Evolutionary conservation across 106 monocot species (phyloP).

Genomic region (Chionographis japonica): DNA sequence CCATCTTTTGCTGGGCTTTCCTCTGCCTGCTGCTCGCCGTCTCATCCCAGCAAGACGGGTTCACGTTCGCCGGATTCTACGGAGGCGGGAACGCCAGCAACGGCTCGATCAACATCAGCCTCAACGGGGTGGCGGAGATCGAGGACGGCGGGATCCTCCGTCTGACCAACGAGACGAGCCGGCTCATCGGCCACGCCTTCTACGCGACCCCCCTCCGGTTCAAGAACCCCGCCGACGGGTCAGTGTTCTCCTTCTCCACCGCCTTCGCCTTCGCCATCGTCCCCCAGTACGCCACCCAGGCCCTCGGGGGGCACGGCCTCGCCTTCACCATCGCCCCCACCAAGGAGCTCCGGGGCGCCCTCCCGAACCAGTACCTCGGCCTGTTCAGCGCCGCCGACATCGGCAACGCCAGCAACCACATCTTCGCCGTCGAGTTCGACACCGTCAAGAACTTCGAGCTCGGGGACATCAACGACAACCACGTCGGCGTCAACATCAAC

Average conservation of each 20-base stretch:
- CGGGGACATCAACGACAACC: constrained; percentile 35
- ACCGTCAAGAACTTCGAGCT: constrained; percentile 25
- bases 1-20: too few relatives aligned
- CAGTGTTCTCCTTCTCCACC: constrained; percentile 36
- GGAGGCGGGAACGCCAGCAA: too few relatives aligned
- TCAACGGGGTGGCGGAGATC: constrained; percentile 26
- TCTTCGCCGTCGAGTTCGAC: constrained; percentile 43
- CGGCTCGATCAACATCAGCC: constrained; percentile 4
- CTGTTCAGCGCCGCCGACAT: constrained; percentile 16
- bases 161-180: constrained; percentile 23
- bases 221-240: not conserved
- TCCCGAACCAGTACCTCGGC: constrained; percentile 20
- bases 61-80: too few relatives aligned
- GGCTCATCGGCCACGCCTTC: constrained; percentile 28
- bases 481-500: constrained; percentile 48
- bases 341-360: constrained; percentile 14
- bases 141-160: constrained; percentile 21
- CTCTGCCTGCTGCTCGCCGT: too few relatives aligned
- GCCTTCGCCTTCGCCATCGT: constrained; percentile 38
- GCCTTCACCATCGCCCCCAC: constrained; percentile 30
- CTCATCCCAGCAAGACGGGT: too few relatives aligned
- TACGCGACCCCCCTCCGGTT: constrained; percentile 18
- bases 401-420: constrained; percentile 24
- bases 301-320: constrained; percentile 25
- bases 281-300: not conserved